These are phyloP conservation scores for Rauvolfia tetraphylla DNA, from an alignment of 257 asterid species.

Conservation along the genomic window DNA sequence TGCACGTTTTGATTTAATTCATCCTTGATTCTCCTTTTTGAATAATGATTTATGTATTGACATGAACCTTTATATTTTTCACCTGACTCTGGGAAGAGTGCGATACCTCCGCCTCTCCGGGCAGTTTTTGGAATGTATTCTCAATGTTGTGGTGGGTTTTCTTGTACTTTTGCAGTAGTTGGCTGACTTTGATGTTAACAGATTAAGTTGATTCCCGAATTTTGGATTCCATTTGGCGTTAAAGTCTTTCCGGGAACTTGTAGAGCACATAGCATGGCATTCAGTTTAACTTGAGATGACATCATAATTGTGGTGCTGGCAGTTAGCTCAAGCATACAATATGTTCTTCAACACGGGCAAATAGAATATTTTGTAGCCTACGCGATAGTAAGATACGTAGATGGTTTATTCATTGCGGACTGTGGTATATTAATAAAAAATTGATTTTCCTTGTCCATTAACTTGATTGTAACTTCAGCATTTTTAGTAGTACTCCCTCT, in stretches of 20 bases:
- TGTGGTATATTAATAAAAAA: too few relatives aligned
- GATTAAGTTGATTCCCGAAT: not conserved
- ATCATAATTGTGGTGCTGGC: too few relatives aligned
- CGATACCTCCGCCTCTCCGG: slow-evolving; percentile 67
- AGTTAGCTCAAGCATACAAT: too few relatives aligned
- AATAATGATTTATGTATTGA: slow-evolving; percentile 21
- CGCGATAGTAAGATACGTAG: too few relatives aligned
- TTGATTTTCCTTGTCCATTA: too few relatives aligned
- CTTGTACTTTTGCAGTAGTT: not conserved
- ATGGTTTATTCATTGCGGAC: too few relatives aligned
- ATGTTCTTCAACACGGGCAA: too few relatives aligned
- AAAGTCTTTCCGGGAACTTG: not conserved
- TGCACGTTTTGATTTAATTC: slow-evolving; percentile 9
- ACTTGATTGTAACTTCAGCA: too few relatives aligned
- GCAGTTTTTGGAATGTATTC: slow-evolving; percentile 39
- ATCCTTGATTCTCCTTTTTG: slow-evolving; percentile 13
- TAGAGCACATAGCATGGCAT: too few relatives aligned
- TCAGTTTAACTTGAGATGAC: too few relatives aligned
- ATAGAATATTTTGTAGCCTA: too few relatives aligned
- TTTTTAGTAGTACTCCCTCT: too few relatives aligned
- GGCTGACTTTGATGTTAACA: not conserved
- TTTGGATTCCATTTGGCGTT: not conserved
- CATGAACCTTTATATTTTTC: slow-evolving; percentile 19
- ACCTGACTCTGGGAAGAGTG: slow-evolving; percentile 69
- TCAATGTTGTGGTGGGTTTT: not conserved